Conservation (phyloP, 2,329 filamentous ascomycete genomes). For the Colletotrichum musicola region DNA sequence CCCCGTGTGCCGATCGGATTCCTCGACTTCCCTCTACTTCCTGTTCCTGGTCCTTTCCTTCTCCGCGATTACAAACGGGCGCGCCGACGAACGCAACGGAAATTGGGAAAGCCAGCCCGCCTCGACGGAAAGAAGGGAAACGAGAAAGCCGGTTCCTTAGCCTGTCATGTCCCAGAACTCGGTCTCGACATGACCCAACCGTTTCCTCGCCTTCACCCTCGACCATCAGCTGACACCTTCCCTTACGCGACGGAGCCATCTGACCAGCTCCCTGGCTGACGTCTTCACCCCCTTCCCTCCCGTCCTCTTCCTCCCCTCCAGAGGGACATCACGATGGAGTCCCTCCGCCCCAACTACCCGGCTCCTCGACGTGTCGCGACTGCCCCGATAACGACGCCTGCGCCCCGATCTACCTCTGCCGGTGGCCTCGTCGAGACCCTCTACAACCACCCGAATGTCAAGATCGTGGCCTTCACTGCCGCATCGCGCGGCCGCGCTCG, state of each 20-base stretch:
- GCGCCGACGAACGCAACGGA: constrained; percentile 31
- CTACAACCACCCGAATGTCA: constrained; percentile 79
- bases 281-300: neutral
- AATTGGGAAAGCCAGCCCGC: constrained; percentile 5
- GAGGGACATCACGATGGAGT: constrained; percentile 35
- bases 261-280: neutral
- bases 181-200: constrained; percentile 33
- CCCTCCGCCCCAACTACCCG: constrained; percentile 43
- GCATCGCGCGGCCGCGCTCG: constrained; percentile 48
- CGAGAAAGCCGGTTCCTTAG: neutral
- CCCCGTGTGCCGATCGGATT: constrained; percentile 29
- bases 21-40: constrained; percentile 18
- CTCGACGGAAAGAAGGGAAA: constrained; percentile 1
- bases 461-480: constrained; percentile 71
- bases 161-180: constrained; percentile 28
- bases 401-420: constrained; percentile 41
- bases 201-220: constrained; percentile 3
- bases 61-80: neutral
- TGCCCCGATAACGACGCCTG: constrained; percentile 48
- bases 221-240: constrained; percentile 15
- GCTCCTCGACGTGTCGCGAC: constrained; percentile 54
- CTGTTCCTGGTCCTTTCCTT: constrained; percentile 5
- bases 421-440: constrained; percentile 73
- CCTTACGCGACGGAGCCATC: constrained; percentile 23
- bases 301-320: constrained; percentile 1